A percentile compares a stretch with the other conserved stretches of the same genome.
Evolutionary conservation across 2,329 filamentous ascomycete genomes (phyloP).

Genomic region (Fusarium sp.): DNA sequence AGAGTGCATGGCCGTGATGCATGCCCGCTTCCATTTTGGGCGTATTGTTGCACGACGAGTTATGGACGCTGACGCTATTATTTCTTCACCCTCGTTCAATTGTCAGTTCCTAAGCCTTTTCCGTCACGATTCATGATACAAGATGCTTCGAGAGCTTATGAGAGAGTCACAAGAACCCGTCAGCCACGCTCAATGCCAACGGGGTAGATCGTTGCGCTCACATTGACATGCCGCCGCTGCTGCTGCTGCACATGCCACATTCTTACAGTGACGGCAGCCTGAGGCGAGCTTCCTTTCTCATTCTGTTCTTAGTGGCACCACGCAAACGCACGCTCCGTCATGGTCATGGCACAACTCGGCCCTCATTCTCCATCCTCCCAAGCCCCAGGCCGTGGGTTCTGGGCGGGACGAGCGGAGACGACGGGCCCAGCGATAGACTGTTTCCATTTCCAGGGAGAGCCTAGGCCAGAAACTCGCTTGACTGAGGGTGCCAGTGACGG

Average conservation of each 20-base stretch:
- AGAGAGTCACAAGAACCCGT: not conserved
- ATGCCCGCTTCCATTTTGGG: slow-evolving; percentile 17
- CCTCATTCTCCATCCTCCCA: slow-evolving; percentile 20
- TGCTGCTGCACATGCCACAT: slow-evolving; percentile 16
- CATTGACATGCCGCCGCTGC: not conserved
- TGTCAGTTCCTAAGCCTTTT: not conserved
- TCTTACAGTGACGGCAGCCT: slow-evolving; percentile 12
- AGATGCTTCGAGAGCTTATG: not conserved
- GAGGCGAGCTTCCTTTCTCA: slow-evolving; percentile 28
- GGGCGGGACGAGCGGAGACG: slow-evolving; percentile 28
- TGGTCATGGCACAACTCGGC: slow-evolving; percentile 14
- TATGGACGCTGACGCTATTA: not conserved
- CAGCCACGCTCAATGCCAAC: not conserved
- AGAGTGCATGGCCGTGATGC: slow-evolving; percentile 9
- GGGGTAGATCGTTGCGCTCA: not conserved
- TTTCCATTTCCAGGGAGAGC: slow-evolving; percentile 4
- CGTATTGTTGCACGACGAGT: slow-evolving; percentile 3
- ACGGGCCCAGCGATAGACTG: slow-evolving; percentile 2
- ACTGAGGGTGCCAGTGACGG: not conserved
- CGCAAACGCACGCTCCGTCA: slow-evolving; percentile 21
- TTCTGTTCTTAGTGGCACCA: slow-evolving; percentile 32
- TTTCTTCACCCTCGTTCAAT: not conserved
- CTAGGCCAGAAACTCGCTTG: not conserved
- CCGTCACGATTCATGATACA: not conserved
- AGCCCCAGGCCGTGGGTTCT: slow-evolving; percentile 5